phyloP scores from a whole-genome alignment of 2,329 filamentous ascomycete genomes.

The Claviceps humidiphila region DNA sequence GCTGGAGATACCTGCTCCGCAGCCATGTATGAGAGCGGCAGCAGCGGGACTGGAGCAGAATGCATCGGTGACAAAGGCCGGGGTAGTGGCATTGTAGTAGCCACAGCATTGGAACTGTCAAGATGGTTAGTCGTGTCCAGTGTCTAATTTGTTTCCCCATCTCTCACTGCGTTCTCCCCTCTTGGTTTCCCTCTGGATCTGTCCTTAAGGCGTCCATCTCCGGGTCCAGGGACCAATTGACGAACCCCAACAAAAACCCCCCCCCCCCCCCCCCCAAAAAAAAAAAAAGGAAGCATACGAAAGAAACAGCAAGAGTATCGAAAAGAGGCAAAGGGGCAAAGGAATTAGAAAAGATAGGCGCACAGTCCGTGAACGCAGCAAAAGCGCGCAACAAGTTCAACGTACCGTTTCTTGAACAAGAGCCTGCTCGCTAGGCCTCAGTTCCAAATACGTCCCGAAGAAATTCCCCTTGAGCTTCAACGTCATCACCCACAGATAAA shows the following conservation, averaged over 20 bases:
- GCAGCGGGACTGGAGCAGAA: slow-evolving; percentile 58
- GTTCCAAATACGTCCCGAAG: slow-evolving; percentile 43
- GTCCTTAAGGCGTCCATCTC: no score
- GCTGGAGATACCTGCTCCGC: slow-evolving; percentile 50
- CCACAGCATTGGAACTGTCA: slow-evolving; percentile 66
- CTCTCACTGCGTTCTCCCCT: no score
- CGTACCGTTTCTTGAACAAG: slow-evolving; percentile 58
- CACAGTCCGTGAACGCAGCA: no score
- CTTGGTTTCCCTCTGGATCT: no score
- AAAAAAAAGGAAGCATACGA: neutral
- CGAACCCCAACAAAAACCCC: no score
- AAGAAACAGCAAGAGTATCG: neutral
- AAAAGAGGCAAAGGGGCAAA: no score
- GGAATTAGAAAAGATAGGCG: no score
- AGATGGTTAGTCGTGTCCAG: no score
- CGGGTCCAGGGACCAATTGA: no score
- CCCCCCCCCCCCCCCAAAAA: no score
- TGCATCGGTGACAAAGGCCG: slow-evolving; percentile 56
- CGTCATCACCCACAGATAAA: slow-evolving; percentile 61
- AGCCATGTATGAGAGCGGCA: slow-evolving; percentile 57
- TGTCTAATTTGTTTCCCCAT: no score
- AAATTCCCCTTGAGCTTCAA: slow-evolving; percentile 54
- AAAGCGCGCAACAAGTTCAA: slow-evolving; percentile 2
- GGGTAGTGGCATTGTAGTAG: slow-evolving; percentile 58
- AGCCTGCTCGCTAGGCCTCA: slow-evolving; percentile 45